Percentiles rank a stretch among this genome's conserved stretches.
These are phyloP conservation scores for Brassica hybrid DNA, from an alignment of 441 rosid species.

Conservation along the genomic window DNA sequence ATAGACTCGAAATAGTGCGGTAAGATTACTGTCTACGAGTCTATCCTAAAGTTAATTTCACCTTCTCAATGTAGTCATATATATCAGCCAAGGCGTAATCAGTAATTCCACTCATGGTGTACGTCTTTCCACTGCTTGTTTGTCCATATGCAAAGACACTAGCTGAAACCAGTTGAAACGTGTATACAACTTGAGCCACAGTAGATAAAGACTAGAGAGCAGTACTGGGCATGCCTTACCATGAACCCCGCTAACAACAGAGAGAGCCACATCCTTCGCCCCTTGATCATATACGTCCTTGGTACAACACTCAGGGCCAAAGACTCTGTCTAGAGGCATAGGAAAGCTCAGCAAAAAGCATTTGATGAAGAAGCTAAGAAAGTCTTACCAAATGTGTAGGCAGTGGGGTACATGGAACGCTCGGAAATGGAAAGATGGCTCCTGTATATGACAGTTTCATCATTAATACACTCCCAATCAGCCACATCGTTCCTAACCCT, in stretches of 20 bases:
- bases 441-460: slow-evolving; percentile 59
- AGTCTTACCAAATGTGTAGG: slow-evolving; percentile 71
- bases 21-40: no score
- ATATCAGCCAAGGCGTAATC: slow-evolving; percentile 79
- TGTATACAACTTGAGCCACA: slow-evolving; percentile 14
- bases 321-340: slow-evolving; percentile 74
- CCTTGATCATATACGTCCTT: slow-evolving; percentile 71
- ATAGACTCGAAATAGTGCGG: no score
- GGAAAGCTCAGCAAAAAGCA: no score
- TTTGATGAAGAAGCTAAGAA: no score
- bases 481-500: slow-evolving; percentile 57
- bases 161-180: slow-evolving; percentile 56
- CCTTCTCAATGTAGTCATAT: slow-evolving; percentile 80
- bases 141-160: slow-evolving; percentile 99
- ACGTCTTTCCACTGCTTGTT: slow-evolving; percentile 45
- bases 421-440: slow-evolving; percentile 66
- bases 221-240: slow-evolving; percentile 37
- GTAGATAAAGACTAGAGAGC: slow-evolving; percentile 38
- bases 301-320: slow-evolving; percentile 57
- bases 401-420: slow-evolving; percentile 73
- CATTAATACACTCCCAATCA: slow-evolving; percentile 80
- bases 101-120: slow-evolving; percentile 90
- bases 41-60: slow-evolving; percentile 34
- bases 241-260: slow-evolving; percentile 74
- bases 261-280: slow-evolving; percentile 70